Conservation (phyloP, 2,329 filamentous ascomycete genomes). For the Beauveria varroae region DNA sequence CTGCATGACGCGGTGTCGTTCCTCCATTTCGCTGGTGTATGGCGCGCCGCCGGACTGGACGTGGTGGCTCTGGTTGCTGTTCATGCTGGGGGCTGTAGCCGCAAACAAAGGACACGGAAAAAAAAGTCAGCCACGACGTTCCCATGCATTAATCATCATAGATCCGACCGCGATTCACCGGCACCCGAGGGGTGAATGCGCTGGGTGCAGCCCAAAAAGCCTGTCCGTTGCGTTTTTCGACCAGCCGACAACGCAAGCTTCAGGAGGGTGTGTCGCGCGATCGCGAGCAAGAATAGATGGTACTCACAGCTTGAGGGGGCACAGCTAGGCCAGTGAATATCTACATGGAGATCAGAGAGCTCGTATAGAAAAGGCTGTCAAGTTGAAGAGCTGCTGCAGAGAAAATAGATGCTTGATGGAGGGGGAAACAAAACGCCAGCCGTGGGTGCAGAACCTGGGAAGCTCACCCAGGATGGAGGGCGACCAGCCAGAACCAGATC, state of each 20-base stretch:
- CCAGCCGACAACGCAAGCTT: constrained; percentile 6
- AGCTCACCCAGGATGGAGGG: constrained; percentile 24
- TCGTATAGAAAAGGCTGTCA: constrained; percentile 16
- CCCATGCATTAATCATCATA: not conserved
- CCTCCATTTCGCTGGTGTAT: constrained; percentile 41
- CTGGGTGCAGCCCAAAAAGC: not conserved
- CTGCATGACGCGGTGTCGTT: constrained; percentile 38
- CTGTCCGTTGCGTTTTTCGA: not conserved
- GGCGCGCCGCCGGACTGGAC: constrained; percentile 30
- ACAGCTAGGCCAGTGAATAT: constrained; percentile 23
- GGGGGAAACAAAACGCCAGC: constrained; percentile 15
- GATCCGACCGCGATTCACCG: not conserved
- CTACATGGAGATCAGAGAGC: constrained; percentile 24
- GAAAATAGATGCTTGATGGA: constrained; percentile 12
- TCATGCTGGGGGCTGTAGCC: constrained; percentile 29
- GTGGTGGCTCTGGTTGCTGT: constrained; percentile 36
- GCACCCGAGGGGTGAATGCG: not conserved
- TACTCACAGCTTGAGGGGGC: constrained; percentile 28
- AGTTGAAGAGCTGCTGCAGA: not conserved
- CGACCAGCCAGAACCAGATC: constrained; percentile 30
- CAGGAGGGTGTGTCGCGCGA: constrained; percentile 21
- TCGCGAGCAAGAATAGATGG: constrained; percentile 13
- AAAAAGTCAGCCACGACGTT: not conserved
- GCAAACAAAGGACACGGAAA: not conserved
- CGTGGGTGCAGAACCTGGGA: constrained; percentile 27